phyloP scores from a whole-genome alignment of 257 asterid species.

The Rhazya stricta region DNA sequence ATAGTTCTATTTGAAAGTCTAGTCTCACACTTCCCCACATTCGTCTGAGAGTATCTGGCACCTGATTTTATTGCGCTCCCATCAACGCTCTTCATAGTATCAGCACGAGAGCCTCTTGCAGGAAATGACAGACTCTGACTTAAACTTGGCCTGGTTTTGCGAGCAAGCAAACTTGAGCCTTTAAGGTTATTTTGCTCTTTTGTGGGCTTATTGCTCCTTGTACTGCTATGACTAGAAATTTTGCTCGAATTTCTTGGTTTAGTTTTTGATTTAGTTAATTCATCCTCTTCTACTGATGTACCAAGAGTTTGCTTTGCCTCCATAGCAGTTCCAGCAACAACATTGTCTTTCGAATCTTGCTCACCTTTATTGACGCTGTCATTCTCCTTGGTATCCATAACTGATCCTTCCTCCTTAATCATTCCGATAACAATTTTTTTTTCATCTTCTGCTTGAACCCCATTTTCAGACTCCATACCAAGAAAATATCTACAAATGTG shows the following conservation, averaged over 20 bases:
- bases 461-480: slow-evolving; percentile 55
- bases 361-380: slow-evolving; percentile 26
- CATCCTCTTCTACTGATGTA: slow-evolving; percentile 22
- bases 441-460: slow-evolving; percentile 45
- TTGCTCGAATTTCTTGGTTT: slow-evolving; percentile 23
- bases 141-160: slow-evolving; percentile 38
- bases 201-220: slow-evolving; percentile 32
- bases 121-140: slow-evolving; percentile 65
- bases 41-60: slow-evolving; percentile 29
- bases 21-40: slow-evolving; percentile 34
- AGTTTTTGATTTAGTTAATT: slow-evolving; percentile 24
- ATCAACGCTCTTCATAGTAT: slow-evolving; percentile 57
- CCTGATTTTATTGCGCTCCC: slow-evolving; percentile 37
- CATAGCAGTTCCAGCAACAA: slow-evolving; percentile 21
- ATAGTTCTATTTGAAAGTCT: slow-evolving; percentile 31
- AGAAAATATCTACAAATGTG: slow-evolving; percentile 11
- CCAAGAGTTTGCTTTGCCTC: slow-evolving; percentile 27
- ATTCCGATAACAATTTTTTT: slow-evolving; percentile 23
- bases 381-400: slow-evolving; percentile 31
- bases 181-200: slow-evolving; percentile 36
- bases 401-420: slow-evolving; percentile 24
- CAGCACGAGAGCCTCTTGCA: slow-evolving; percentile 37
- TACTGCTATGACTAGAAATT: slow-evolving; percentile 13
- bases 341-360: slow-evolving; percentile 30
- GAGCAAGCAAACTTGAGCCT: slow-evolving; percentile 43